These are phyloP conservation scores for Wickerhamiella infanticola DNA, from an alignment of 1,139 yeast species.

Conservation along the genomic window DNA sequence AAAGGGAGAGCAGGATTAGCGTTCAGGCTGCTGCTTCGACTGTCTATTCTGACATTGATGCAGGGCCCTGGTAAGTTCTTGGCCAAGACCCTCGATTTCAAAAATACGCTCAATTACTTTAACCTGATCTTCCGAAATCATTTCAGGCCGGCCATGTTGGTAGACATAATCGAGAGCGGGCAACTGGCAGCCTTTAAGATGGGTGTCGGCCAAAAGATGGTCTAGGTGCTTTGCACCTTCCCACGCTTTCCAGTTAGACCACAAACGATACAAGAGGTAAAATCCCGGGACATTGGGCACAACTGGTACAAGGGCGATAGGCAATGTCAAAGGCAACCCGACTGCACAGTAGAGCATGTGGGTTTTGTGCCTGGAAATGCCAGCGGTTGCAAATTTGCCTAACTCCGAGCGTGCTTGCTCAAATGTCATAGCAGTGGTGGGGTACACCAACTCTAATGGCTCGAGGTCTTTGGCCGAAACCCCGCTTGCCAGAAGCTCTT, in stretches of 20 bases:
- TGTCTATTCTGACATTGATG: background rate
- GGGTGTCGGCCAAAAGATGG: conserved; percentile 28
- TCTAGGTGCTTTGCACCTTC: conserved; percentile 58
- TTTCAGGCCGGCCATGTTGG: background rate
- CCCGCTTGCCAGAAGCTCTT: background rate
- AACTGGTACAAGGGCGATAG: conserved; percentile 70
- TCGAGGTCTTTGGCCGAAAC: conserved; percentile 4
- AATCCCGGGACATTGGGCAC: conserved; percentile 93
- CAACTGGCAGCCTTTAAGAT: conserved; percentile 4
- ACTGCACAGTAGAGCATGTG: conserved; percentile 36
- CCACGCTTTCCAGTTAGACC: conserved; percentile 70
- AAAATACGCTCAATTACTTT: conserved; percentile 7
- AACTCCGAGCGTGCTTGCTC: conserved; percentile 18
- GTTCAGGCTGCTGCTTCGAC: background rate
- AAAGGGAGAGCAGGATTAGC: no score
- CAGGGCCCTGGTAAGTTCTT: conserved; percentile 10
- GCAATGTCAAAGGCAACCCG: conserved; percentile 65
- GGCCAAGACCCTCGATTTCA: conserved; percentile 3
- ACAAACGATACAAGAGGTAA: conserved; percentile 64
- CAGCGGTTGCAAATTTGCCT: conserved; percentile 22
- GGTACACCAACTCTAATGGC: conserved; percentile 18
- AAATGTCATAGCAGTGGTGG: conserved; percentile 14
- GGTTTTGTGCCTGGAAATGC: conserved; percentile 30
- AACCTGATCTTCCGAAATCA: conserved; percentile 2
- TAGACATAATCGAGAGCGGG: conserved; percentile 6